Base-by-base conservation (phyloP, 108 stramenopile genomes). In the Epithemia pelagica region DNA sequence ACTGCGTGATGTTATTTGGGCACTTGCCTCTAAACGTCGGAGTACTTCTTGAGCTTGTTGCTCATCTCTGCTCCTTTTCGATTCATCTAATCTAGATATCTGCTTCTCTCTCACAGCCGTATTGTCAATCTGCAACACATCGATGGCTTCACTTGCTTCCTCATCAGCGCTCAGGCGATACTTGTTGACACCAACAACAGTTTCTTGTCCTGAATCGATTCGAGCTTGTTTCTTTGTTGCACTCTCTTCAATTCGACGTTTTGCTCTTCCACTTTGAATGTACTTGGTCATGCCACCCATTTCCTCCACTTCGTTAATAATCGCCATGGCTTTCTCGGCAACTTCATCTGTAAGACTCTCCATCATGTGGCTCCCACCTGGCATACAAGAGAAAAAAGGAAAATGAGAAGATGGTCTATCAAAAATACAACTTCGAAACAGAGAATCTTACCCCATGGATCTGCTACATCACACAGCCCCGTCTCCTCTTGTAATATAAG, bases 401-500 rank as follows among this genome's bases (percentile, higher is more conserved):
- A 19, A 52, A 52, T 18, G 52, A 52, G 52, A 52, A 52, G 10
- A 18, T 52, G 52, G 52, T 52, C 19, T 24, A 58, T 58, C 10
- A 58, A 58, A 58, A 22, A 22, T 19, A 52, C 10, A 18, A 10
- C 10, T 19, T 10, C 30, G n/a, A n/a, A n/a, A n/a, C n/a, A n/a
- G n/a, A n/a, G n/a, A n/a, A n/a, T n/a, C n/a, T n/a, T n/a, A n/a
- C 90, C 96, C 89, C 88, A 97, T 0, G 96, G 96, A 69, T 97
- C 94, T 18, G 89, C 93, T n/a, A 91, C 91, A 33, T 78, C 72
- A 61, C 86, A 82, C 31, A 97, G 83, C 22, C 91, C 95, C 0
- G 96, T 92, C 68, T 99, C 98, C 76, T 99, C 97, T 82, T 99
- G 98, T 5, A 98, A 69, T 66, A 99, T 92, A 33, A 99, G 77